These are phyloP conservation scores for Grosmannia penicillata DNA, from an alignment of 2,329 filamentous ascomycete genomes.

Conservation along the genomic window DNA sequence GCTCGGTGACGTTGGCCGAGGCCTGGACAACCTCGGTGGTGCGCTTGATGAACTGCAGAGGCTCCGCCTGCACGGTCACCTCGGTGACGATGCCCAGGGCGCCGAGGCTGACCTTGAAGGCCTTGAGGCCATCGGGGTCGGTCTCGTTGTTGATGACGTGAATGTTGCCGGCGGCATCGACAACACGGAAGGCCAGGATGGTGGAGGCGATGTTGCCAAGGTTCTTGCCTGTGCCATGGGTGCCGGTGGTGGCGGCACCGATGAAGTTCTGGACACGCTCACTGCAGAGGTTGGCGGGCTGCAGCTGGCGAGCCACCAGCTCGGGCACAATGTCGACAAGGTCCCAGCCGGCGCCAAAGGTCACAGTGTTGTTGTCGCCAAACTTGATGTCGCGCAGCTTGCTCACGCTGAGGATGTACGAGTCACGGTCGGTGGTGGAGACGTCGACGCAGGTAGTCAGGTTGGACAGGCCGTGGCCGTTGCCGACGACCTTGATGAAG, in stretches of 20 bases:
- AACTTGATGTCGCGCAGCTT: neutral
- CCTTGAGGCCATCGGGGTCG: neutral
- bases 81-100: slow-evolving; percentile 1
- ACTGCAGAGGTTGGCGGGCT: neutral
- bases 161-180: neutral
- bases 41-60: neutral
- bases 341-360: neutral
- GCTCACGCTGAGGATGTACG: neutral
- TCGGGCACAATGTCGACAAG: neutral
- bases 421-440: neutral
- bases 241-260: neutral
- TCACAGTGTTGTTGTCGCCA: neutral
- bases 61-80: neutral
- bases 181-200: neutral
- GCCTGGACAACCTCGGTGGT: neutral
- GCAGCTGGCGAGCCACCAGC: neutral
- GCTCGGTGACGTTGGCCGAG: neutral
- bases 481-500: neutral
- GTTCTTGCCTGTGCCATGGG: neutral
- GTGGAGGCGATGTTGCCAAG: neutral
- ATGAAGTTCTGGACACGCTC: slow-evolving; percentile 1
- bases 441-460: neutral
- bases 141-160: neutral
- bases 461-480: neutral
- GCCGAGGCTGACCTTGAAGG: neutral